phyloP scores from a whole-genome alignment of 352 stramenopile genomes.

The Phytophthora quininea region DNA sequence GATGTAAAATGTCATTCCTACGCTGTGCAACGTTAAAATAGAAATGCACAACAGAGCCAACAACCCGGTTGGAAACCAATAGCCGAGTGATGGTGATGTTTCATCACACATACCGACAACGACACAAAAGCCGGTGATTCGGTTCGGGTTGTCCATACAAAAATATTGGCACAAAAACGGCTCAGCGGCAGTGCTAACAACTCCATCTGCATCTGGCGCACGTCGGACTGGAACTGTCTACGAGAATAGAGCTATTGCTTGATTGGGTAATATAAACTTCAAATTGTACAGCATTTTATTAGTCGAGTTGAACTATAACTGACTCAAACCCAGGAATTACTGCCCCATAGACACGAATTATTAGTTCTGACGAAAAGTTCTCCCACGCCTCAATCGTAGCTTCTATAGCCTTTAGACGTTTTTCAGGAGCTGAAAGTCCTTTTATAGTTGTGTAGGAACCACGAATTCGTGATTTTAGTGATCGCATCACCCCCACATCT shows the following conservation, averaged over 20 bases:
- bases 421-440: neutral
- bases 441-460: neutral
- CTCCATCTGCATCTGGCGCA: too few species aligned
- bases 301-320: neutral
- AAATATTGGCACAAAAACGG: neutral
- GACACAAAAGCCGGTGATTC: neutral
- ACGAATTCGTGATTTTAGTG: conserved; percentile 14
- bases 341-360: conserved; percentile 12
- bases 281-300: neutral
- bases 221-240: neutral
- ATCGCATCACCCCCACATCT: conserved; percentile 22
- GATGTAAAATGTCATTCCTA: too few species aligned
- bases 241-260: neutral
- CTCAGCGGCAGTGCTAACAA: too few species aligned
- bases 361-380: neutral
- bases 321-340: neutral
- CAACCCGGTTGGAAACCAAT: too few species aligned
- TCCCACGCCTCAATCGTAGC: conserved; percentile 5
- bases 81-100: too few species aligned
- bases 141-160: neutral
- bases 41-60: too few species aligned
- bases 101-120: neutral
- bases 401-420: neutral
- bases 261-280: neutral
- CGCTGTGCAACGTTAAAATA: too few species aligned